Evolutionary conservation across 2,329 filamentous ascomycete genomes (phyloP).

Genomic region (Echinosphaeria canescens): DNA sequence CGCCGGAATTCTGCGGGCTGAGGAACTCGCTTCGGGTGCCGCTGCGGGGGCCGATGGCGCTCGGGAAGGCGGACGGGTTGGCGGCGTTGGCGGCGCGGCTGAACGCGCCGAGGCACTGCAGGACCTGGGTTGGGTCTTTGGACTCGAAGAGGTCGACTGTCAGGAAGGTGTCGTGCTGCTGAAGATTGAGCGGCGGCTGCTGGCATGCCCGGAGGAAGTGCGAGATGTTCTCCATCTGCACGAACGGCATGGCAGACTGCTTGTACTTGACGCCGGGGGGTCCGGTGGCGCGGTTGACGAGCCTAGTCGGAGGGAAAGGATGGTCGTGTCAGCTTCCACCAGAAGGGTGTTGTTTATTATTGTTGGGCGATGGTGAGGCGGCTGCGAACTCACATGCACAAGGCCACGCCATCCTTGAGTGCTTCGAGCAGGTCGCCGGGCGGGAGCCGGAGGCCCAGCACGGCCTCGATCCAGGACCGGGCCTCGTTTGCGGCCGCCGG

Average conservation of each 20-base stretch:
- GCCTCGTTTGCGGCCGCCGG: constrained; percentile 75
- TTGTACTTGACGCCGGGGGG: constrained; percentile 76
- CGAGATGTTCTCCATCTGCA: constrained; percentile 99
- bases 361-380: too few relatives aligned
- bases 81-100: constrained; percentile 63
- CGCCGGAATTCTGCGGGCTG: constrained; percentile 51
- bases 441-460: constrained; percentile 51
- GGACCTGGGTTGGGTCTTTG: constrained; percentile 89
- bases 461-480: constrained; percentile 65
- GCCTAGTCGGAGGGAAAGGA: too few relatives aligned
- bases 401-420: constrained; percentile 73
- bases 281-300: constrained; percentile 61
- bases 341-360: too few relatives aligned
- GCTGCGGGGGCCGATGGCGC: constrained; percentile 57
- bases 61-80: constrained; percentile 54
- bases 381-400: constrained; percentile 58
- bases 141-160: constrained; percentile 92
- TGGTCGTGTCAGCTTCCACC: too few relatives aligned
- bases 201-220: constrained; percentile 86
- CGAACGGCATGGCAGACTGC: constrained; percentile 84
- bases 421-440: constrained; percentile 61
- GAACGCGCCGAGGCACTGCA: constrained; percentile 84
- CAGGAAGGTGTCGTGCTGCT: constrained; percentile 86
- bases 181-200: constrained; percentile 62
- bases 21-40: constrained; percentile 28